These are phyloP conservation scores for Dryas alaskensis DNA, from an alignment of 306 rosid genomes.

Conservation along the genomic window DNA sequence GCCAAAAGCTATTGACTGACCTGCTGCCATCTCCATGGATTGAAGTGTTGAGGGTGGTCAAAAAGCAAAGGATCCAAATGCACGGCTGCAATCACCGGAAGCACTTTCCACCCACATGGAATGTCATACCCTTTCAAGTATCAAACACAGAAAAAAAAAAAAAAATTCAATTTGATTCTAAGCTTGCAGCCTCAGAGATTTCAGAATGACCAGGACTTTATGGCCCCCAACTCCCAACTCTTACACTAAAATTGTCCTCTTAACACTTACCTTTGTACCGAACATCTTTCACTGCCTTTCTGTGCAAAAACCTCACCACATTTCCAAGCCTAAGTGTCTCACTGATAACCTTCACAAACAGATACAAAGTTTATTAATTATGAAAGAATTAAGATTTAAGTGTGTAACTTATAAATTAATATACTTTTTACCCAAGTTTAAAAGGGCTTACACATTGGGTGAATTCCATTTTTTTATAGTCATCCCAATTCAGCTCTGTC, in stretches of 20 bases:
- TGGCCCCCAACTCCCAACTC: constrained; percentile 16
- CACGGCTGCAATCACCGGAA: constrained; percentile 93
- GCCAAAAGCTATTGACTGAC: constrained; percentile 38
- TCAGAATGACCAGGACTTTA: constrained; percentile 1
- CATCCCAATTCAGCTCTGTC: constrained; percentile 80
- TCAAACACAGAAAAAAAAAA: constrained; percentile 12
- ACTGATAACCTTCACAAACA: constrained; percentile 64
- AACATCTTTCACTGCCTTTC: constrained; percentile 85
- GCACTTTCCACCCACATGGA: constrained; percentile 99
- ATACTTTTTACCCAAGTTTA: not conserved
- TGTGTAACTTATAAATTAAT: not conserved
- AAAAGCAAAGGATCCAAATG: constrained; percentile 89
- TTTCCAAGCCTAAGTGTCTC: constrained; percentile 94
- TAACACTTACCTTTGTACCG: constrained; percentile 65
- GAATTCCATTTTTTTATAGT: constrained; percentile 88
- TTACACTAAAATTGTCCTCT: constrained; percentile 2
- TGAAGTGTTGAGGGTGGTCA: constrained; percentile 92
- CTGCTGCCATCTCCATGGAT: constrained; percentile 99
- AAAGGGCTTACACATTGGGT: constrained; percentile 80
- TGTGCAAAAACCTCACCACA: constrained; percentile 94
- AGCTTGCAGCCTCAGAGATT: not conserved
- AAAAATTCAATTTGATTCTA: not conserved
- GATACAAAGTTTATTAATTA: not conserved
- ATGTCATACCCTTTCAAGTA: constrained; percentile 78
- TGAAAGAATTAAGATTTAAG: not conserved